Percentiles rank a stretch among this genome's conserved stretches.
Conservation (phyloP, 805 yeast species). For the Candida alai region DNA sequence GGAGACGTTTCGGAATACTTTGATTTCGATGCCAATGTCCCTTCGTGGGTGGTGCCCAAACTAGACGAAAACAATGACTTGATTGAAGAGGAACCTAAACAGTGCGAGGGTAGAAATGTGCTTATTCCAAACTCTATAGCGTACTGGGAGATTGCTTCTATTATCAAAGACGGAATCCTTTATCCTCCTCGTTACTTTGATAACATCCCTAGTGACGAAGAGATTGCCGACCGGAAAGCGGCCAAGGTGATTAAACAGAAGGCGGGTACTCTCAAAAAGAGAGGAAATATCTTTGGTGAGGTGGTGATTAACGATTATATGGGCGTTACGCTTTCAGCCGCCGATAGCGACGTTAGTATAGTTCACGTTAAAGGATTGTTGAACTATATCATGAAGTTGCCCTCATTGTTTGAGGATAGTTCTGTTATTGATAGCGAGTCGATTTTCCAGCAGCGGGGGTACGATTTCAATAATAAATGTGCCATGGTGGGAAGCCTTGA, state of each 20-base stretch:
- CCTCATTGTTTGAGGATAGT: constrained; percentile 6
- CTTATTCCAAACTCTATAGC: constrained; percentile 36
- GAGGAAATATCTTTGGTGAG: constrained; percentile 2
- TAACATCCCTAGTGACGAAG: constrained; percentile 11
- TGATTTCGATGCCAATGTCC: constrained; percentile 27
- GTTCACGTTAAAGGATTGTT: constrained; percentile 33
- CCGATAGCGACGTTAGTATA: constrained; percentile 33
- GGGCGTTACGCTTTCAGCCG: constrained; percentile 33
- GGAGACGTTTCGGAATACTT: constrained; percentile 27
- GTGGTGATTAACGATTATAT: constrained; percentile 20
- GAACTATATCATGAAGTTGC: constrained; percentile 11
- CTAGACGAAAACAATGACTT: constrained; percentile 18
- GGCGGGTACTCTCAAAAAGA: constrained; percentile 2
- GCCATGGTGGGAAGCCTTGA: constrained; percentile 23
- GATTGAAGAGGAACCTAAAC: constrained; percentile 27
- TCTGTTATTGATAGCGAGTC: constrained; percentile 3
- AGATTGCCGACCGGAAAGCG: constrained; percentile 6
- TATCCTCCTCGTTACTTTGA: constrained; percentile 12
- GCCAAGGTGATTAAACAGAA: constrained; percentile 7
- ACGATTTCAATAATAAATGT: constrained; percentile 27
- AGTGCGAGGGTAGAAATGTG: constrained; percentile 28
- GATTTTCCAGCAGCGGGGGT: constrained; percentile 7
- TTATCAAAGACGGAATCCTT: constrained; percentile 11
- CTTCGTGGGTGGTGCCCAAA: constrained; percentile 22
- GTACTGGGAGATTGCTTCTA: constrained; percentile 19